phyloP scores from a whole-genome alignment of 768 basidiomycete genomes.

The Galerina marginata region DNA sequence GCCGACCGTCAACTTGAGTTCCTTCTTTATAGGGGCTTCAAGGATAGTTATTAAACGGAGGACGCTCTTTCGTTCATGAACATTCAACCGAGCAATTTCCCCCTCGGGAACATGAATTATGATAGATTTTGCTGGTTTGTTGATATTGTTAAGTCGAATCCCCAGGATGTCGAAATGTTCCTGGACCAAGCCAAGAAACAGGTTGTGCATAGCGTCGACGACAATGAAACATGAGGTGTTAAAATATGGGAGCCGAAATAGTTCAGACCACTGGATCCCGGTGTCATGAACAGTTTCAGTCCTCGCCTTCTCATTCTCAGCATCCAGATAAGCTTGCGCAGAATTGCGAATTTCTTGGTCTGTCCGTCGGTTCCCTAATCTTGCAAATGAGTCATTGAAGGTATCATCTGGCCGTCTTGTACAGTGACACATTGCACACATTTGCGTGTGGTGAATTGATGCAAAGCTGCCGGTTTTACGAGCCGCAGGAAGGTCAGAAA shows the following conservation, averaged over 20 bases:
- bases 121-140: neutral
- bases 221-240: slow-evolving; percentile 31
- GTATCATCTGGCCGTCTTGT: slow-evolving; percentile 17
- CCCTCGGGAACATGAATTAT: neutral
- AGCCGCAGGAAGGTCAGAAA: slow-evolving; percentile 42
- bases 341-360: slow-evolving; percentile 17
- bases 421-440: slow-evolving; percentile 31
- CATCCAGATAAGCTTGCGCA: slow-evolving; percentile 25
- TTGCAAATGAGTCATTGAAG: slow-evolving; percentile 18
- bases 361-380: slow-evolving; percentile 18
- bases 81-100: neutral
- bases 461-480: slow-evolving; percentile 35
- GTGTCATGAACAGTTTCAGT: slow-evolving; percentile 18
- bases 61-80: neutral
- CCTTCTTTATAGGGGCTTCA: neutral
- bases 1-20: neutral
- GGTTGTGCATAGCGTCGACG: slow-evolving; percentile 45
- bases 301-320: slow-evolving; percentile 12
- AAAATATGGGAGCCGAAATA: slow-evolving; percentile 38
- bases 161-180: slow-evolving; percentile 34
- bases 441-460: slow-evolving; percentile 15
- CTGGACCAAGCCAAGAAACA: slow-evolving; percentile 37
- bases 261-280: slow-evolving; percentile 33
- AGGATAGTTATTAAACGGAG: neutral
- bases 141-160: neutral